Conservation (phyloP, 768 basidiomycete genomes). For the Cystofilobasidium ferigula region DNA sequence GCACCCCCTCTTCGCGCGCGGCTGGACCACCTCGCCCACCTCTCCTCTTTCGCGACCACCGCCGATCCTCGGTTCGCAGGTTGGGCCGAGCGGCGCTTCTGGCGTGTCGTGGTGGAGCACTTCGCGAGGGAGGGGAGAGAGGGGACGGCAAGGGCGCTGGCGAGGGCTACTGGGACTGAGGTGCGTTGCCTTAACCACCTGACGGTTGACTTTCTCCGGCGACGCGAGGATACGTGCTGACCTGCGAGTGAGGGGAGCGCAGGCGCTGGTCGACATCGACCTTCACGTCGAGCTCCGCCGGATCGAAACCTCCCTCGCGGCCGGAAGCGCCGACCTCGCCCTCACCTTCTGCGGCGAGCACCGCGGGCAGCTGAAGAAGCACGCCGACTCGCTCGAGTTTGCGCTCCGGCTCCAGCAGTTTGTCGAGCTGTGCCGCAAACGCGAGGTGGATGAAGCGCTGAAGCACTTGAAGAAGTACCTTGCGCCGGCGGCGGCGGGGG, state of each 20-base stretch:
- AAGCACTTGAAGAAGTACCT: slow-evolving; percentile 72
- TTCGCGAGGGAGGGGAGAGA: slow-evolving; percentile 66
- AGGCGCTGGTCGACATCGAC: slow-evolving; percentile 83
- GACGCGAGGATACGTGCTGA: slow-evolving; percentile 11
- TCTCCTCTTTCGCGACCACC: slow-evolving; percentile 36
- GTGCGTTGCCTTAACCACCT: slow-evolving; percentile 27
- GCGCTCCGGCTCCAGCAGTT: slow-evolving; percentile 90
- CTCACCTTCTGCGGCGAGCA: slow-evolving; percentile 95
- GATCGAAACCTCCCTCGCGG: slow-evolving; percentile 67
- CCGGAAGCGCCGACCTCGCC: slow-evolving; percentile 74
- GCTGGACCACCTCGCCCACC: slow-evolving; percentile 44
- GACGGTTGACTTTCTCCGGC: neutral
- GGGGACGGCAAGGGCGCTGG: slow-evolving; percentile 63
- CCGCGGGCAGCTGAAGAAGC: slow-evolving; percentile 73
- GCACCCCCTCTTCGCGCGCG: slow-evolving; percentile 17
- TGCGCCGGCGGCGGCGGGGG: slow-evolving; percentile 59
- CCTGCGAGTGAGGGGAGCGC: neutral
- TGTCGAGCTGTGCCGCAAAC: slow-evolving; percentile 70
- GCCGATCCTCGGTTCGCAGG: neutral
- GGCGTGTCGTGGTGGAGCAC: slow-evolving; percentile 91
- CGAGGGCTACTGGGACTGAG: slow-evolving; percentile 41
- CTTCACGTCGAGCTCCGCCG: slow-evolving; percentile 77
- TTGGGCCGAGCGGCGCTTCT: slow-evolving; percentile 54
- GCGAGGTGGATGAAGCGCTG: slow-evolving; percentile 64
- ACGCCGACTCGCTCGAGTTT: slow-evolving; percentile 87